Base-by-base conservation (phyloP, 2,329 filamentous ascomycete genomes). In the Sporothrix pallida region DNA sequence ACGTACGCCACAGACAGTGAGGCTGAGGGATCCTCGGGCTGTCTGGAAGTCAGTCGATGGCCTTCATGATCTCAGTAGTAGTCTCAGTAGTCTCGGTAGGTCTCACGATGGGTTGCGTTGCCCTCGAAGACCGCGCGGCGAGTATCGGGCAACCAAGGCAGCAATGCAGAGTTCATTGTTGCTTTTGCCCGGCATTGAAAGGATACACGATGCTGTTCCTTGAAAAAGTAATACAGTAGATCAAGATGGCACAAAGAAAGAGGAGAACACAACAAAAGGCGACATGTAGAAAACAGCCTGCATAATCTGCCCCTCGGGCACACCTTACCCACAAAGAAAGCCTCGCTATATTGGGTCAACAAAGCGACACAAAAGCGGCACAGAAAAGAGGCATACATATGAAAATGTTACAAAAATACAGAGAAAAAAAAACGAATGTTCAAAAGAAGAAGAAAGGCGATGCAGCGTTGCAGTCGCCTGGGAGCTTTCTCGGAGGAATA, bases 141-240 rank as follows among this genome's bases (percentile, higher is more conserved):
- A 20, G 46, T 6, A 12, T 52, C 44, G 63, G 46, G 63, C 63
- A 68, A 62, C 58, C 65, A 68, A 67, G 60, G 62, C 62, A 67
- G 62, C 62, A 67, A 20, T 17, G 10, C 17, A 50, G 17, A 15
- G 17, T 15, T 15, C 12, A 50, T 15, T 50, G 48, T 50, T 50
- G 48, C 13, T 50, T 6, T 15, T 50, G 48, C 48, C 48, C 48
- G 13, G 13, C 5, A 17, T 17, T 7, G 31, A 7, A 37, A 37
- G 3, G 4, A 37, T 7, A 23, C 3, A 56, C 20, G 23, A 13
- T 56, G 52, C 26, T 26, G 52, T 37, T 37, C 31, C 31, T 31
- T 2, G 31, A 62, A 17, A 60, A 20, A 56, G 52, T n/a, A 20
- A 56, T 37, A 31, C 15, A 20, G 8, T n/a, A 60, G 12, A 23